Conservation (phyloP, 345 rosid genomes). For the Salix exigua region DNA sequence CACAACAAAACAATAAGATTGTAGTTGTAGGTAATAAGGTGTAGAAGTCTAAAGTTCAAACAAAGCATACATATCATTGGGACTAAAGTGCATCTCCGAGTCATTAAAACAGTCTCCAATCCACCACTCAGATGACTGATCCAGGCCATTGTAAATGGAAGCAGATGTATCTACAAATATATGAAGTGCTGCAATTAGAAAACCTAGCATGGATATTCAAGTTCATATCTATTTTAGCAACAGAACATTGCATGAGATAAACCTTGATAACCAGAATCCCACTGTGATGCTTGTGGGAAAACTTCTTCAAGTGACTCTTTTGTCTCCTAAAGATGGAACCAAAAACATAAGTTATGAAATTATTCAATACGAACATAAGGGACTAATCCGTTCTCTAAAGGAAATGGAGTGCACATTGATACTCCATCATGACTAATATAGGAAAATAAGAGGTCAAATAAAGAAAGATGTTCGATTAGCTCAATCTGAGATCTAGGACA, state of each 20-base stretch:
- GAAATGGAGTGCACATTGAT: background rate
- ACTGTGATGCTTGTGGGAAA: constrained; percentile 48
- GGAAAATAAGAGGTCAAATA: background rate
- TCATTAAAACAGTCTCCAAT: constrained; percentile 68
- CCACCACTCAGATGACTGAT: constrained; percentile 67
- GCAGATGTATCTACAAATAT: constrained; percentile 44
- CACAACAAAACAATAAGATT: constrained; percentile 20
- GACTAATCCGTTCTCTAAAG: background rate
- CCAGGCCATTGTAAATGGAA: constrained; percentile 49
- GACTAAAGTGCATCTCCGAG: constrained; percentile 43
- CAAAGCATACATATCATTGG: constrained; percentile 61
- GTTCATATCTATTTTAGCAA: constrained; percentile 2
- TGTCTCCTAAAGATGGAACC: constrained; percentile 49
- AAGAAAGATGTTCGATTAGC: background rate
- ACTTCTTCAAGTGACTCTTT: constrained; percentile 54
- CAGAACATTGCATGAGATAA: constrained; percentile 15
- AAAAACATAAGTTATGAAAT: constrained; percentile 11
- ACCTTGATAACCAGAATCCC: constrained; percentile 72
- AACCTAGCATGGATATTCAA: constrained; percentile 8
- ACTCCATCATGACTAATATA: background rate
- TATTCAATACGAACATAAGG: background rate
- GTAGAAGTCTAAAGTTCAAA: constrained; percentile 13
- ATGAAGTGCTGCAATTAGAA: constrained; percentile 12
- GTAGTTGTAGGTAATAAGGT: constrained; percentile 8
- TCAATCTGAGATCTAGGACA: background rate